Percentiles rank a stretch among this genome's conserved stretches.
Conservation (phyloP, 345 rosid species). For the Cochlearia excelsa region DNA sequence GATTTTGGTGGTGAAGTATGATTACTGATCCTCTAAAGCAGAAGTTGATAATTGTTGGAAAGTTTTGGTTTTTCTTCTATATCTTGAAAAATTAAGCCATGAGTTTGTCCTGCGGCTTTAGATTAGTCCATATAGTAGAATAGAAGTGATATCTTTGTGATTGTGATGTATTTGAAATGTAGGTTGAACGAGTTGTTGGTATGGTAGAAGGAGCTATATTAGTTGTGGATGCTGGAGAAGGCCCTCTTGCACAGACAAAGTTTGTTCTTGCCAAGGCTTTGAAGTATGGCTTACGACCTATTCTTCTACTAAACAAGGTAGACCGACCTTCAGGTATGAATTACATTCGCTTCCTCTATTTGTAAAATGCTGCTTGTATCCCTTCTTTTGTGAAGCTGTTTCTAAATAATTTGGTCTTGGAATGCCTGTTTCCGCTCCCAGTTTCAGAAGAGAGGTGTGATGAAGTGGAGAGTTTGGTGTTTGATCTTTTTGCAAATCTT, state of each 20-base stretch:
- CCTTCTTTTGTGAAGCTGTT: not conserved
- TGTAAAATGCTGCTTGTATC: not conserved
- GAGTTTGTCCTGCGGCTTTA: not conserved
- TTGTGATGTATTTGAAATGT: slow-evolving; percentile 10
- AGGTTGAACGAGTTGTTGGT: slow-evolving; percentile 96
- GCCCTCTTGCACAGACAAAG: slow-evolving; percentile 98
- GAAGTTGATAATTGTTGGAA: not conserved
- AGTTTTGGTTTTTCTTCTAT: not conserved
- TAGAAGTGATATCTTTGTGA: slow-evolving; percentile 8
- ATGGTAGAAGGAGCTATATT: slow-evolving; percentile 98
- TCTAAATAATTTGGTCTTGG: slow-evolving; percentile 16
- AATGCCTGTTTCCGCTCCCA: slow-evolving; percentile 34
- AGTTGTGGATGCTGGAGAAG: slow-evolving; percentile 99
- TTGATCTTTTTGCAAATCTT: slow-evolving; percentile 96
- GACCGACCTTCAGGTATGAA: slow-evolving; percentile 84
- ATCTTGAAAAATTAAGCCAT: slow-evolving; percentile 4
- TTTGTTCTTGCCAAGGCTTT: slow-evolving; percentile 98
- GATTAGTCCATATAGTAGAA: not conserved
- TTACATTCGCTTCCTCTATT: not conserved
- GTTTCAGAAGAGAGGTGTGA: slow-evolving; percentile 95
- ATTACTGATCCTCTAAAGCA: not conserved
- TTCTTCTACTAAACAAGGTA: slow-evolving; percentile 92
- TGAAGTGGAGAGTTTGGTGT: slow-evolving; percentile 96
- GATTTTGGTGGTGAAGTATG: slow-evolving; percentile 99
- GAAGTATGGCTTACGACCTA: slow-evolving; percentile 83